phyloP scores from a whole-genome alignment of 257 asterid genomes.

The Nicotiana noctiflora region DNA sequence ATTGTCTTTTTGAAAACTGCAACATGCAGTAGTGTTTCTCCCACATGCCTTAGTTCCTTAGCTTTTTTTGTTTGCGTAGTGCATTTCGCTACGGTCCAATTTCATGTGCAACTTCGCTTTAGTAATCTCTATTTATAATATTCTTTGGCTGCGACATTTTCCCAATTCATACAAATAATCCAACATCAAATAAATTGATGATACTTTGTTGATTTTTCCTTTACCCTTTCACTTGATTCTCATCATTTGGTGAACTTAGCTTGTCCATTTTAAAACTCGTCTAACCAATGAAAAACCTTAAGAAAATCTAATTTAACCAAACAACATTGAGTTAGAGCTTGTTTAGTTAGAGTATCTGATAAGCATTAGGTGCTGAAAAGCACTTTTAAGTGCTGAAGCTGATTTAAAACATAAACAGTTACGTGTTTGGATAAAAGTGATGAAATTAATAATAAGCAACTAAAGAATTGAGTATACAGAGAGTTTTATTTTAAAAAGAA shows the following conservation, averaged over 20 bases:
- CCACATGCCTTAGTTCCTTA: background rate
- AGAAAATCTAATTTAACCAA: too few species aligned
- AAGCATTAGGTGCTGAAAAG: too few species aligned
- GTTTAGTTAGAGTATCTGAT: too few species aligned
- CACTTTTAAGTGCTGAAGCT: too few species aligned
- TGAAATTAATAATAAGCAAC: too few species aligned
- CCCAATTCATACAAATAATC: background rate
- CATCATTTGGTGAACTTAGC: background rate
- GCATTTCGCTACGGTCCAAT: background rate
- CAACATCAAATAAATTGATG: background rate
- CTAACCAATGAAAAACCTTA: background rate
- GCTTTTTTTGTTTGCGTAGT: background rate
- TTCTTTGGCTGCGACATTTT: background rate
- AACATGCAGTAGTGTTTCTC: background rate
- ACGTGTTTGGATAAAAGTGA: too few species aligned
- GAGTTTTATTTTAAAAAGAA: too few species aligned
- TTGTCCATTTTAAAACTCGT: background rate
- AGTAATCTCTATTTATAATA: background rate
- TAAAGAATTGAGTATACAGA: too few species aligned
- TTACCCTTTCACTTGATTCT: background rate
- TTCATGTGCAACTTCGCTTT: background rate
- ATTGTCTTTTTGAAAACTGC: background rate
- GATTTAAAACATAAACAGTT: too few species aligned
- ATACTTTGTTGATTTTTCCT: background rate
- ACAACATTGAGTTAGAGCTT: too few species aligned